phyloP scores from a whole-genome alignment of 345 rosid genomes.

The Anacardium occidentale region DNA sequence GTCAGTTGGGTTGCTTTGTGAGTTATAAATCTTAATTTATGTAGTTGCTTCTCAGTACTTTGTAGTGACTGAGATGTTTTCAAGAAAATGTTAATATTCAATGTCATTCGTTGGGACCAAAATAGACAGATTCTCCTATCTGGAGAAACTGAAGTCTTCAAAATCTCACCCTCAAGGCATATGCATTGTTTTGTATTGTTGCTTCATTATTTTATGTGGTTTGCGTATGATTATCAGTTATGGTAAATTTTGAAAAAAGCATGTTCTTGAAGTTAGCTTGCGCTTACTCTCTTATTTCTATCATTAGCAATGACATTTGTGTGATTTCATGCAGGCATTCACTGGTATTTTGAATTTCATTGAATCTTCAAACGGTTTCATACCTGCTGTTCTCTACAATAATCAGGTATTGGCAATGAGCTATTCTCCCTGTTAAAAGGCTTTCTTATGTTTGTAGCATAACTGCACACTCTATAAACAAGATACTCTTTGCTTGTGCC shows the following conservation, averaged over 20 bases:
- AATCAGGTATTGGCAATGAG: constrained; percentile 60
- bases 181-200: background rate
- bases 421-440: constrained; percentile 9
- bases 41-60: background rate
- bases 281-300: constrained; percentile 6
- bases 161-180: too few species aligned
- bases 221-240: background rate
- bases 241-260: background rate
- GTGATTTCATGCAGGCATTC: constrained; percentile 64
- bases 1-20: background rate
- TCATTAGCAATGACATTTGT: background rate
- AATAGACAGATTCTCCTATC: too few species aligned
- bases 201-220: background rate
- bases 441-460: background rate
- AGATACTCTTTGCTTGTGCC: background rate
- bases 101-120: too few species aligned
- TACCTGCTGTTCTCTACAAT: constrained; percentile 70
- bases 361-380: constrained; percentile 54
- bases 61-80: background rate
- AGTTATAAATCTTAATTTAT: background rate
- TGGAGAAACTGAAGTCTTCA: too few species aligned
- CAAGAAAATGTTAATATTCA: background rate
- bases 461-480: background rate
- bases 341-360: constrained; percentile 76
- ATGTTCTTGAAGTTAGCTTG: background rate